Conservation (phyloP, 2,329 filamentous ascomycete species). For the Raffaelea deltoideospora region DNA sequence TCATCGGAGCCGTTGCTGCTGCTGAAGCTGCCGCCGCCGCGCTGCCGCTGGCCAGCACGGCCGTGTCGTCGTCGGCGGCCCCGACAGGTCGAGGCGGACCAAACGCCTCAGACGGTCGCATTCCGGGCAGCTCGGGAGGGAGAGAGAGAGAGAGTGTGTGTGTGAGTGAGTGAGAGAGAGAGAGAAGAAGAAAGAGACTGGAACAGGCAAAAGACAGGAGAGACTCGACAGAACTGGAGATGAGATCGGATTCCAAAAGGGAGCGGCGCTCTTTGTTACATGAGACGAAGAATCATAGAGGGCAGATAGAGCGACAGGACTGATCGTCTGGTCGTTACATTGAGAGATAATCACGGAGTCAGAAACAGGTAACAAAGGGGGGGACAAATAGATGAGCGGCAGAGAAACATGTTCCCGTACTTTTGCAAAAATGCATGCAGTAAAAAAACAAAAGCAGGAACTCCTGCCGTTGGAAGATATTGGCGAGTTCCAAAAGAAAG, state of each 20-base stretch:
- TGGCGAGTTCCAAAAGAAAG: too few species aligned
- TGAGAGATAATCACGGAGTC: too few species aligned
- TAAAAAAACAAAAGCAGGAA: too few species aligned
- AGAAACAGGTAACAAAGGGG: too few species aligned
- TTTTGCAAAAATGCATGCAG: too few species aligned
- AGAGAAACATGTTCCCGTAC: too few species aligned
- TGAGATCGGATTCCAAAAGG: not conserved
- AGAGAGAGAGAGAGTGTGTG: not conserved
- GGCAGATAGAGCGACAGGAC: too few species aligned
- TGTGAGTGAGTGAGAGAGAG: not conserved
- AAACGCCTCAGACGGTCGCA: conserved; percentile 30
- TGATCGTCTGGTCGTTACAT: too few species aligned
- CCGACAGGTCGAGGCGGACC: conserved; percentile 21
- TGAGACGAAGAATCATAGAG: too few species aligned
- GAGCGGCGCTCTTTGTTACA: too few species aligned
- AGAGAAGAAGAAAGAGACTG: not conserved
- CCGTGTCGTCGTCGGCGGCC: conserved; percentile 18
- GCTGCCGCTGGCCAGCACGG: conserved; percentile 8
- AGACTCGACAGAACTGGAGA: not conserved
- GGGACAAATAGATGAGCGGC: too few species aligned
- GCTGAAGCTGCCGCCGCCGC: not conserved
- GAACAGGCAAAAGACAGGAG: not conserved
- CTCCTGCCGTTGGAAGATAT: too few species aligned
- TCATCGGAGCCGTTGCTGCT: conserved; percentile 17
- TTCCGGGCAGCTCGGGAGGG: conserved; percentile 11